Conservation (phyloP, 768 basidiomycete genomes). For the Cyclocybe cylindracea region DNA sequence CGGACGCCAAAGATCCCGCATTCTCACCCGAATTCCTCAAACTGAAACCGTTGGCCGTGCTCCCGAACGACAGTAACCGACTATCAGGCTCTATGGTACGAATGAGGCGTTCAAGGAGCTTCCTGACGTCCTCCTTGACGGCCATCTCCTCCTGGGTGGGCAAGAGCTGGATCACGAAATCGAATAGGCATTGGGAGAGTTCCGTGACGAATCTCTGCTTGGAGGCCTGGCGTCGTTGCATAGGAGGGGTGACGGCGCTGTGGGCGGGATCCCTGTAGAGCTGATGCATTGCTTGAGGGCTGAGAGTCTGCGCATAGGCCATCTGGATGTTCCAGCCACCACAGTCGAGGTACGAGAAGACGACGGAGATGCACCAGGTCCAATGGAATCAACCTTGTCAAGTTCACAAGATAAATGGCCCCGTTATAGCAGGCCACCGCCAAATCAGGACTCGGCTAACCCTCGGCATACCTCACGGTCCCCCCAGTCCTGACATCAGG, state of each 20-base stretch:
- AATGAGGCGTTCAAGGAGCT: conserved; percentile 92
- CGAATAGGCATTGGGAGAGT: conserved; percentile 88
- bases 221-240: conserved; percentile 40
- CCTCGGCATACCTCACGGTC: conserved; percentile 15
- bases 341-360: conserved; percentile 13
- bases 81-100: conserved; percentile 92
- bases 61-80: conserved; percentile 90
- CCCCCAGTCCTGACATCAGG: conserved; percentile 4
- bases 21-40: conserved; percentile 87
- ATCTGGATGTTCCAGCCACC: conserved; percentile 30
- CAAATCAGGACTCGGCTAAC: conserved; percentile 27
- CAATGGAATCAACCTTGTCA: conserved; percentile 28
- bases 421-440: conserved; percentile 22
- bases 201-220: conserved; percentile 73
- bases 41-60: conserved; percentile 96
- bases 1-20: not conserved
- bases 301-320: conserved; percentile 44
- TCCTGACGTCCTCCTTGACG: conserved; percentile 95
- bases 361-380: conserved; percentile 21
- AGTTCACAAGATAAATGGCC: conserved; percentile 28
- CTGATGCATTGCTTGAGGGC: conserved; percentile 34
- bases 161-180: conserved; percentile 91
- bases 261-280: conserved; percentile 34
- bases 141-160: conserved; percentile 89
- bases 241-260: conserved; percentile 27